Evolutionary conservation across 2,329 filamentous ascomycete species (phyloP), one percentile per base, ranked within the genome.

Genomic region (Colletotrichum brevisporum): DNA sequence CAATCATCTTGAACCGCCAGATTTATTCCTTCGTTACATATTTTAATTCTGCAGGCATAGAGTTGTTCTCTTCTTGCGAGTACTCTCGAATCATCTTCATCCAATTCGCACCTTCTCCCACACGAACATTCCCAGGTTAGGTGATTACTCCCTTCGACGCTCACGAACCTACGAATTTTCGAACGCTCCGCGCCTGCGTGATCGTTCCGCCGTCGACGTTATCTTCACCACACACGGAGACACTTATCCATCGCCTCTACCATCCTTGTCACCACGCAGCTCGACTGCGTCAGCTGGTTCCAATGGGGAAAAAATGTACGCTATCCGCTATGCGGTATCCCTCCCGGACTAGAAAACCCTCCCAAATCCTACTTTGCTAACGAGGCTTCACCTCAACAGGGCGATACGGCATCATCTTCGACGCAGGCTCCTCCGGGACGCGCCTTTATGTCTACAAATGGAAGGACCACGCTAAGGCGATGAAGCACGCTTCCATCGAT

Each of bases 401-500:
- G 77, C 87, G 89, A 83, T 98, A 97, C 86, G 96, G 95, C 78
- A 93, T 98, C 76, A 95, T 99, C 78, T 89, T 99, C 77, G 96
- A 99, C 87, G 96, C 96, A 79, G 96, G 96, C 75, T 98, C 96
- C 81, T 98, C 96, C 80, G 95, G 96, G 79, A 98, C 95, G 76
- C 92, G 96, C 78, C 88, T 97, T 72, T 94, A 99, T 80, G 90
- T 99, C 67, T 99, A 99, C 83, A 90, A 91, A 81, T 99, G 96
- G 96, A 89, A 95, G 76, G 92, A 97, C 77, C 90, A 91, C 72
- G 84, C 89, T 47, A 86, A 86, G 73, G 91, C 92, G 48, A 61
- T 72, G 84, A 70, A 71, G 43, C 43, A 67, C 63, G 91, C 89
- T 43, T 83, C 86, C 52, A 76, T 83, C 21, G 81, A 89, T 48